These are phyloP conservation scores for Diaporthe sp. DNA, from an alignment of 2,329 filamentous ascomycete species.

Conservation along the genomic window DNA sequence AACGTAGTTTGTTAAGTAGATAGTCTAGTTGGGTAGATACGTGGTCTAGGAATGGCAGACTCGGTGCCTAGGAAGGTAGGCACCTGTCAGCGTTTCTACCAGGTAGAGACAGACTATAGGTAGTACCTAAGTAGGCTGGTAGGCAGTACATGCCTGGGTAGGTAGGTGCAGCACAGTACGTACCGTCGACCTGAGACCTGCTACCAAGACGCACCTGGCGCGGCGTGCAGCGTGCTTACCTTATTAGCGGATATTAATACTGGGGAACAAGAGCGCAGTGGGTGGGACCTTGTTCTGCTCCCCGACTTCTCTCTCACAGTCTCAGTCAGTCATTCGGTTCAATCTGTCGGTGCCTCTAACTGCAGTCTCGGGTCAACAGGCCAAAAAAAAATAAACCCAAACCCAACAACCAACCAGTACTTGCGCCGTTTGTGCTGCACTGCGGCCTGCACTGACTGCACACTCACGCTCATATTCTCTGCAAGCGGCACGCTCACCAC, in stretches of 20 bases:
- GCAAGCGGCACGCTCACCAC: slow-evolving; percentile 9
- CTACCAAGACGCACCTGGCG: slow-evolving; percentile 16
- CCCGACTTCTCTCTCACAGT: slow-evolving; percentile 29
- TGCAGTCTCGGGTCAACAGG: slow-evolving; percentile 6
- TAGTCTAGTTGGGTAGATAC: not conserved
- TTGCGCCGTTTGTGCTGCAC: slow-evolving; percentile 13
- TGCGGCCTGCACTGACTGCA: not conserved
- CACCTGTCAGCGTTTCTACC: not conserved
- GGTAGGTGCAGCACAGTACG: not conserved
- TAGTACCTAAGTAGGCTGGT: no score
- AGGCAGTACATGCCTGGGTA: no score
- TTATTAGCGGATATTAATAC: slow-evolving; percentile 35
- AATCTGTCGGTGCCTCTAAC: slow-evolving; percentile 16
- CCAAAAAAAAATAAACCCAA: not conserved
- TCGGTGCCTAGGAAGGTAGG: not conserved
- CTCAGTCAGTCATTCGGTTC: slow-evolving; percentile 28
- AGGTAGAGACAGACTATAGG: not conserved
- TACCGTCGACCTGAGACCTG: slow-evolving; percentile 28
- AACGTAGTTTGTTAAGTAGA: not conserved
- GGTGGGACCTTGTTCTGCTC: slow-evolving; percentile 24
- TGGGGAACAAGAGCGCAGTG: slow-evolving; percentile 27
- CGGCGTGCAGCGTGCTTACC: slow-evolving; percentile 34
- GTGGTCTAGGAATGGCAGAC: not conserved
- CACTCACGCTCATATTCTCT: not conserved
- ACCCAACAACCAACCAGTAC: slow-evolving; percentile 10